Evolutionary conservation across 805 yeast genomes (phyloP), one percentile per base, ranked within the genome.

Genomic region (Metschnikowia koreensis): DNA sequence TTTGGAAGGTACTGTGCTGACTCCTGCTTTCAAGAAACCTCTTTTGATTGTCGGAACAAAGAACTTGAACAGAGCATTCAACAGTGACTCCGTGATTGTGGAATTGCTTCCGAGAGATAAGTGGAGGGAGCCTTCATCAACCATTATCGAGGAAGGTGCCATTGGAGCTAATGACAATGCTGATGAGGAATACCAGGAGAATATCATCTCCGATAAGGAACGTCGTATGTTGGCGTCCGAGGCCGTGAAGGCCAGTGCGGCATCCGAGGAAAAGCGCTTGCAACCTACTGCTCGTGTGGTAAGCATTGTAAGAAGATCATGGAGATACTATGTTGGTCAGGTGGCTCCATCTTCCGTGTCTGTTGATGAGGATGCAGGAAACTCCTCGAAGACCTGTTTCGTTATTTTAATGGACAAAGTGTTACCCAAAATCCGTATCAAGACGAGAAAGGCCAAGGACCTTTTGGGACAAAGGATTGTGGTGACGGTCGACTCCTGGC

Each of bases 301-400:
- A 11, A 96, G 96, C 29, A 80, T 94, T 27, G 74, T 84, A 40
- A 86, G 89, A 70, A 81, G 99, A 69, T 89, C 93, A 55, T 94
- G 99, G 99, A 81, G 99, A 67, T 84, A 85, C 58, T 94, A 92
- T 64, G 99, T 94, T 38, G 99, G 99, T 12, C 97, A 92, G 67
- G 78, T 94, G 55, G 86, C 93, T 2, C 86, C 90, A 41, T 79
- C 84, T 37, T 85, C 96, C 2, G 86, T 87, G 1, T 68, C 75
- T 17, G 67, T 66, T 6, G 82, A 81, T 47, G 79, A 77, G 44
- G 74, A 76, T 46, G 65, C 69, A 15, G 81, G 88, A 13, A 84
- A 86, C 58, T 82, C 96, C 8, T 79, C 88, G 16, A 85, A 86
- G 63, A 81, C 82, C 43, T 93, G 94, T 50, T 86, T 94, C 61